These are phyloP conservation scores for Diplodia seriata DNA, from an alignment of 2,329 filamentous ascomycete genomes.

Conservation along the genomic window DNA sequence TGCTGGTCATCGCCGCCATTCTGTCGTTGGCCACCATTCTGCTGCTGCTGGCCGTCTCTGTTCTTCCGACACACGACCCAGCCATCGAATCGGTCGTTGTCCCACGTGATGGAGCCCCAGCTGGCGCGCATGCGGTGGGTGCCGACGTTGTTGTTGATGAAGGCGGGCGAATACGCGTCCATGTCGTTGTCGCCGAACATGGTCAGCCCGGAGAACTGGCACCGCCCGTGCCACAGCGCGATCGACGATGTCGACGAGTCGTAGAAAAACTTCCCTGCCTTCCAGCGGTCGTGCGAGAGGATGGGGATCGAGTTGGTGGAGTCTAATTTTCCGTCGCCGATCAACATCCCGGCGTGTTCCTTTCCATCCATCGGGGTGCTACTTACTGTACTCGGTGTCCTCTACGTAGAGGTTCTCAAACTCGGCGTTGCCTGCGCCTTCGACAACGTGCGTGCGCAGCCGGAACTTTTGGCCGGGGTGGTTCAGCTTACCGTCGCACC, in stretches of 20 bases:
- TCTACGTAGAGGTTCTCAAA: constrained; percentile 22
- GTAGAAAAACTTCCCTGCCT: constrained; percentile 9
- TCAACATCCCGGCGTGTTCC: not conserved
- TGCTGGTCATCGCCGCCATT: not conserved
- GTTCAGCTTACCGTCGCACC: constrained; percentile 1
- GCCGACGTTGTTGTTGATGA: constrained; percentile 22
- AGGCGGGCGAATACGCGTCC: constrained; percentile 24
- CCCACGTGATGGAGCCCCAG: constrained; percentile 21
- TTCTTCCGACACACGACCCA: constrained; percentile 22
- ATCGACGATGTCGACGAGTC: constrained; percentile 10
- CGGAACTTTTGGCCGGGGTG: constrained; percentile 5
- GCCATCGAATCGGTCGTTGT: constrained; percentile 31
- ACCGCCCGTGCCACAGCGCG: constrained; percentile 6
- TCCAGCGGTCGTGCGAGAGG: not conserved
- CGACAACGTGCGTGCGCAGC: constrained; percentile 18
- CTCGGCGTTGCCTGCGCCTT: not conserved
- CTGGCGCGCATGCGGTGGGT: constrained; percentile 24
- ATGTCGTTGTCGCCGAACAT: constrained; percentile 15
- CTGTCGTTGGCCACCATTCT: too few species aligned
- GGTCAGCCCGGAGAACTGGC: constrained; percentile 10
- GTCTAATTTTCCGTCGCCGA: not conserved
- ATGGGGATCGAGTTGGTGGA: not conserved
- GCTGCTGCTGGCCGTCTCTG: not conserved
- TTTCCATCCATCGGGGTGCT: too few species aligned
- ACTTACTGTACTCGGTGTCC: constrained; percentile 2